These are phyloP conservation scores for Fusarium haematococcum DNA, from an alignment of 2,329 filamentous ascomycete genomes.

Conservation along the genomic window DNA sequence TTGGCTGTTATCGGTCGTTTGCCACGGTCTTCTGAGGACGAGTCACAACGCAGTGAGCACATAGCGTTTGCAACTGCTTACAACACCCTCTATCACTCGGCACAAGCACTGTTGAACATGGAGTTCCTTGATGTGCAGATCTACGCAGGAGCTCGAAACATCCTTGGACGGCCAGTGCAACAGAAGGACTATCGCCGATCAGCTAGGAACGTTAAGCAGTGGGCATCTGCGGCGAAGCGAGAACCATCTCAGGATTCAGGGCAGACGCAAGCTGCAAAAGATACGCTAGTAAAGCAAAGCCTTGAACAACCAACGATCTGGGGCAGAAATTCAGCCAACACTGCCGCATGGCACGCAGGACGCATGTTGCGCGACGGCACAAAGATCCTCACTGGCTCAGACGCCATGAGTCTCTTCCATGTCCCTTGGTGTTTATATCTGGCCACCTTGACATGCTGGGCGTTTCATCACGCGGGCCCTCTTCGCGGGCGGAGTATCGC, in stretches of 20 bases:
- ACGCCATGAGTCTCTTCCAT: slow-evolving; percentile 67
- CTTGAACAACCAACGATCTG: background rate
- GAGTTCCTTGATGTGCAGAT: slow-evolving; percentile 73
- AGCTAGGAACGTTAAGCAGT: slow-evolving; percentile 62
- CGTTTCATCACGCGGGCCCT: slow-evolving; percentile 60
- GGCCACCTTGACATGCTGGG: slow-evolving; percentile 68
- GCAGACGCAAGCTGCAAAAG: background rate
- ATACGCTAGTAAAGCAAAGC: background rate
- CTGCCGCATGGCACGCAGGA: slow-evolving; percentile 66
- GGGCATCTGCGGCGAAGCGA: slow-evolving; percentile 50
- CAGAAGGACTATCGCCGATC: slow-evolving; percentile 62
- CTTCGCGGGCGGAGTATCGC: background rate
- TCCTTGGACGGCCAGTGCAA: slow-evolving; percentile 66
- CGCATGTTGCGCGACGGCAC: slow-evolving; percentile 63
- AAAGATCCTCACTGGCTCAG: slow-evolving; percentile 61
- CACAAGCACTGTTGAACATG: slow-evolving; percentile 66
- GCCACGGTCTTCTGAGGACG: slow-evolving; percentile 7
- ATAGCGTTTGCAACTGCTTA: slow-evolving; percentile 59
- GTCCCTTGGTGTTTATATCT: slow-evolving; percentile 73
- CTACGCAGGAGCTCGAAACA: slow-evolving; percentile 69
- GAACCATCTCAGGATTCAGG: background rate
- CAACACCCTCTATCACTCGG: slow-evolving; percentile 68
- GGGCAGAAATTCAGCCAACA: slow-evolving; percentile 48
- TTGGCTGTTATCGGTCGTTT: slow-evolving; percentile 31
- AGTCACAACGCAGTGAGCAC: slow-evolving; percentile 42